A percentile compares a stretch with the other conserved stretches of the same genome.
phyloP scores from a whole-genome alignment of 75 land plant species.

The Ceratopteris richardii region DNA sequence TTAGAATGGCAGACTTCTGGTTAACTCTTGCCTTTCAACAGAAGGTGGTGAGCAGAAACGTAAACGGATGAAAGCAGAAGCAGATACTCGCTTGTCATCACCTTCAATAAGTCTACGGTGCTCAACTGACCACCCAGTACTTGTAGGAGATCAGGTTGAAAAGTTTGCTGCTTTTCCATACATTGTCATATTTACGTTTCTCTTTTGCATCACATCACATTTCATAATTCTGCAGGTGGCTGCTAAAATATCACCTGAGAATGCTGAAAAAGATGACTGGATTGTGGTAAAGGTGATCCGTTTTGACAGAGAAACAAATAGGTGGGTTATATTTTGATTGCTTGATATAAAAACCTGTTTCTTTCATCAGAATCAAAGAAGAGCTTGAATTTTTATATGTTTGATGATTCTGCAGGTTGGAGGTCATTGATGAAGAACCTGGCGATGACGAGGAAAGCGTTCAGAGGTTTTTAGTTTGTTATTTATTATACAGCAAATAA shows the following conservation, averaged over 20 bases:
- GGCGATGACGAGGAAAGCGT: conserved; percentile 93
- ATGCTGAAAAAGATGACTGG: conserved; percentile 91
- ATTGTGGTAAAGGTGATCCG: conserved; percentile 83
- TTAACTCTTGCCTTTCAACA: conserved; percentile 10
- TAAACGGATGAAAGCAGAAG: conserved; percentile 70
- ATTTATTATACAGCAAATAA: too few relatives aligned
- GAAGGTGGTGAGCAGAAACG: conserved; percentile 75
- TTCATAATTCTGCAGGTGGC: conserved; percentile 94
- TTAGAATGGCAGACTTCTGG: too few relatives aligned
- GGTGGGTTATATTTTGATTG: conserved; percentile 32
- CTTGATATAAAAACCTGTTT: background rate
- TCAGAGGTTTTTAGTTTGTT: conserved; percentile 44
- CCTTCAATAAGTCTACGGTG: conserved; percentile 38
- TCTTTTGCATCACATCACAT: too few relatives aligned
- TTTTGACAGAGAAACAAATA: conserved; percentile 71
- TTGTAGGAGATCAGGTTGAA: conserved; percentile 73
- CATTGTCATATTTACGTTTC: too few relatives aligned
- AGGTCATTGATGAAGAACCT: conserved; percentile 98
- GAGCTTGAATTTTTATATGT: too few relatives aligned
- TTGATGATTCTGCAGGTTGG: conserved; percentile 43
- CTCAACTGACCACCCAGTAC: conserved; percentile 43
- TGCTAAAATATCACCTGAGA: conserved; percentile 74
- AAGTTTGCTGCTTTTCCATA: background rate
- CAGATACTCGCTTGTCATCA: conserved; percentile 53
- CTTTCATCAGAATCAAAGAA: too few relatives aligned